Base-by-base conservation (phyloP, 257 asterid species). In the Apocynum venetum region DNA sequence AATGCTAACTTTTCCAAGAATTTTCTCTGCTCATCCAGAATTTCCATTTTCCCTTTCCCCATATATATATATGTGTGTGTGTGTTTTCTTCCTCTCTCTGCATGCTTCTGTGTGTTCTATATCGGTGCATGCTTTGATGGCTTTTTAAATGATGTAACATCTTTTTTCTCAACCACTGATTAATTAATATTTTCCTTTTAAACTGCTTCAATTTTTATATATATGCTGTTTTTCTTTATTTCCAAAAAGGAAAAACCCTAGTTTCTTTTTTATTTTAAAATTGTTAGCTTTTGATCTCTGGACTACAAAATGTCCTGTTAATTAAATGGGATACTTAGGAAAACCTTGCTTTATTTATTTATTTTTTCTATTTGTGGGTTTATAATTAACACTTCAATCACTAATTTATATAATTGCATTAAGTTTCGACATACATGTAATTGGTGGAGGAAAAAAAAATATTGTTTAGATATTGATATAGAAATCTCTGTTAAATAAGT, bases 1-100 rank as follows among this genome's bases (percentile, higher is more conserved):
- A 20, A 53, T 57, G 36, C 64, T 57, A 25, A 25, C 31, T 57
- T 17, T 57, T 15, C 36, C 63, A 57, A 57, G 73, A 71, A 80
- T 67, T 56, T 41, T 77, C 31, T 76, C 52, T 44, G 76, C 74
- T 66, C 31, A 17, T 38, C 48, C 20, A 36, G 47, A 3, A 67
- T 51, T 35, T 69, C 44, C 48, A 41, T 48, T 52, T 77, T 20
- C 36, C 25, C 7, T 82, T 63, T 31, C 38, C 35, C 20, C n/a
- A 8, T 19, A 8, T 47, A 20, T 14, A 53, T 53, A 14, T 1
- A 14, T 55, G 6, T 47, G 10, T 47, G 8, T 47, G 4, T 55
- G 6, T 14, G 4, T 14, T 17, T 20, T 19, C 19, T 6, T 19
- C 8, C 19, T 17, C 61, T 56, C 61, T 56, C 61, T 56, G 61